Base-by-base conservation (phyloP, 257 asterid genomes). In the Phtheirospermum japonicum region DNA sequence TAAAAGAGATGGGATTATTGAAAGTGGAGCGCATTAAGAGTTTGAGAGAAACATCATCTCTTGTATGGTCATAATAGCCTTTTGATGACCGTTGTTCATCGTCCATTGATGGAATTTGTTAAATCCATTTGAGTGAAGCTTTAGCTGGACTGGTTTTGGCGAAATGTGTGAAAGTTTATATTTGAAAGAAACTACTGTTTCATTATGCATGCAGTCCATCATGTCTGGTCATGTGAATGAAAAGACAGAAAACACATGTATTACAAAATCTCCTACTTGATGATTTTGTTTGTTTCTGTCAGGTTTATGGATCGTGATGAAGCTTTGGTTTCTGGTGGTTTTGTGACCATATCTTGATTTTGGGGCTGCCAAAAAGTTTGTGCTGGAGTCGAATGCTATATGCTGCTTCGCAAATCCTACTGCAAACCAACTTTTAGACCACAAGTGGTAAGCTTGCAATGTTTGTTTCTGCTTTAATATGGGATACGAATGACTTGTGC, bases 391-490 rank as follows among this genome's bases (percentile, higher is more conserved):
- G 64, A 73, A 54, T 4, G 49, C 33, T 46, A 26, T 12, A 11
- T 70, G 69, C 67, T 73, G 67, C 74, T 67, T 70, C 73, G 66
- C 61, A 64, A 10, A 33, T 67, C 51, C 61, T 65, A 54, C 49
- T 61, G 33, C 19, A 16, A 71, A 58, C 51, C 65, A 61, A 58
- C 51, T 55, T 36, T 36, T 37, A 48, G 53, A 32, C 48, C 12
- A 57, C 59, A 11, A 61, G 75, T 52, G 53, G 37, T 66, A 26
- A 17, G 58, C 54, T 34, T 55, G 7, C 33, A 26, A n/a, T 20
- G 30, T 17, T 48, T 62, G 39, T n/a, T 68, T 57, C 52, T 57
- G 19, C 34, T 42, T 18, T 59, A 33, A 23, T 23, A 23, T 23
- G 28, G 3, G 2, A 23, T 23, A 23, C 3, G 28, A 23, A 23